Evolutionary conservation across 2,329 filamentous ascomycete genomes (phyloP).

Genomic region (Pseudogymnoascus sp.): DNA sequence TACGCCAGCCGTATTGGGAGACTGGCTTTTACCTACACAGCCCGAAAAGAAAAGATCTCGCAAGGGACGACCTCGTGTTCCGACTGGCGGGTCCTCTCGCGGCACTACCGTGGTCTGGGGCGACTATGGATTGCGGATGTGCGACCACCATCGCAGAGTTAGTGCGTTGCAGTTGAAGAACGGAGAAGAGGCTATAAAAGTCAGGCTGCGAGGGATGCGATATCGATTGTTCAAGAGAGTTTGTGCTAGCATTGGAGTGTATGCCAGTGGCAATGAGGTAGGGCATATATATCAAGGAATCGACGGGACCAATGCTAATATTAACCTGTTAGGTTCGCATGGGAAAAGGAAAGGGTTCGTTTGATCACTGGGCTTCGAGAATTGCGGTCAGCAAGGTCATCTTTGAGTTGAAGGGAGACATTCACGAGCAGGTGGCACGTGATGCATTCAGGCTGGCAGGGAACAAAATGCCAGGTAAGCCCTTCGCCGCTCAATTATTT

Average conservation of each 20-base stretch:
- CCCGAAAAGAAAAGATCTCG: slow-evolving; percentile 79
- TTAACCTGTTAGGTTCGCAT: slow-evolving; percentile 64
- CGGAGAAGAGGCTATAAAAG: slow-evolving; percentile 89
- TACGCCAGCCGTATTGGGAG: slow-evolving; percentile 50
- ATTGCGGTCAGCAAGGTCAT: slow-evolving; percentile 86
- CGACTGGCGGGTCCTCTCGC: slow-evolving; percentile 82
- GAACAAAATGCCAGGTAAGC: slow-evolving; percentile 84
- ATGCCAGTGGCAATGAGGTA: slow-evolving; percentile 87
- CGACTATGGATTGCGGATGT: slow-evolving; percentile 90
- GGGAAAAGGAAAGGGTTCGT: slow-evolving; percentile 97
- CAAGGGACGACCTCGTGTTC: slow-evolving; percentile 80
- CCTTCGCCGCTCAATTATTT: slow-evolving; percentile 28
- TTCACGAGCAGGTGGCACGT: slow-evolving; percentile 89
- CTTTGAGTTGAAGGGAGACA: slow-evolving; percentile 82
- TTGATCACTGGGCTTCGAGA: slow-evolving; percentile 91
- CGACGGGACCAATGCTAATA: neutral
- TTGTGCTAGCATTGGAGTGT: slow-evolving; percentile 88
- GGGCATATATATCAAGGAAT: slow-evolving; percentile 20
- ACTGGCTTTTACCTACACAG: slow-evolving; percentile 76
- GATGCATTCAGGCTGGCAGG: slow-evolving; percentile 93
- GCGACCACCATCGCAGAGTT: slow-evolving; percentile 86
- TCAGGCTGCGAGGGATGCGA: slow-evolving; percentile 78
- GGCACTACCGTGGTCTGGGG: slow-evolving; percentile 96
- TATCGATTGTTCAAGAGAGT: slow-evolving; percentile 90
- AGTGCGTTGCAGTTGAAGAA: slow-evolving; percentile 79